A percentile compares a stretch with the other conserved stretches of the same genome.
Conservation (phyloP, 306 rosid species). For the Sindora glabra region DNA sequence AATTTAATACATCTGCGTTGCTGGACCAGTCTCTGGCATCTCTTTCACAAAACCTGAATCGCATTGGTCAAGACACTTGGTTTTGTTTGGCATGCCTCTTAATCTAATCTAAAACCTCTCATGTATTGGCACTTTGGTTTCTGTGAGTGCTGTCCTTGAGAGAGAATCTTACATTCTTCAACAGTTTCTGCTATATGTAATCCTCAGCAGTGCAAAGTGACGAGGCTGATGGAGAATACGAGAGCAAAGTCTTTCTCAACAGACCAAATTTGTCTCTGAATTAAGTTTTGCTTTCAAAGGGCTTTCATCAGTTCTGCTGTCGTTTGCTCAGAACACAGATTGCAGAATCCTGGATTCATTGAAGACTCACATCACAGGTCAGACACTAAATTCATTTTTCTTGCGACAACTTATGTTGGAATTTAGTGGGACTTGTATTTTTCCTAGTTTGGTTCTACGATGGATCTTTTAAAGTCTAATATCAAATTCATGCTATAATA, state of each 20-base stretch:
- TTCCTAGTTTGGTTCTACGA: neutral
- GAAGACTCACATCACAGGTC: constrained; percentile 25
- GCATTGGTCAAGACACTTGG: constrained; percentile 81
- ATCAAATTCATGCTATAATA: neutral
- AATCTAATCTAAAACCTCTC: too few relatives aligned
- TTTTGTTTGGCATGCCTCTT: constrained; percentile 90
- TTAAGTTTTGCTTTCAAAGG: constrained; percentile 13
- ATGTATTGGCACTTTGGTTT: constrained; percentile 52
- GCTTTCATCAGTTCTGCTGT: too few relatives aligned
- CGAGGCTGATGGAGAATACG: constrained; percentile 61
- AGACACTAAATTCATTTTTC: too few relatives aligned
- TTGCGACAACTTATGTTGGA: too few relatives aligned
- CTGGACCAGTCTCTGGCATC: constrained; percentile 73
- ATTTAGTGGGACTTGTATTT: too few relatives aligned
- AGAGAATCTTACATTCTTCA: constrained; percentile 53
- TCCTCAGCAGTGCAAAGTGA: constrained; percentile 27
- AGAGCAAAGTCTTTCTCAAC: constrained; percentile 37
- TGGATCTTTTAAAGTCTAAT: constrained; percentile 1
- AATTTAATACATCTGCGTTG: constrained; percentile 45
- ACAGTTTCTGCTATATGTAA: constrained; percentile 18
- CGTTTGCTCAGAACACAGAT: constrained; percentile 15
- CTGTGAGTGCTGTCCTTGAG: constrained; percentile 36
- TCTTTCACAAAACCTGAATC: constrained; percentile 76
- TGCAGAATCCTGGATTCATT: too few relatives aligned
- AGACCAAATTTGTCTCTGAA: constrained; percentile 26